phyloP scores from a whole-genome alignment of 2,329 filamentous ascomycete genomes.

The Passalora sequoiae region DNA sequence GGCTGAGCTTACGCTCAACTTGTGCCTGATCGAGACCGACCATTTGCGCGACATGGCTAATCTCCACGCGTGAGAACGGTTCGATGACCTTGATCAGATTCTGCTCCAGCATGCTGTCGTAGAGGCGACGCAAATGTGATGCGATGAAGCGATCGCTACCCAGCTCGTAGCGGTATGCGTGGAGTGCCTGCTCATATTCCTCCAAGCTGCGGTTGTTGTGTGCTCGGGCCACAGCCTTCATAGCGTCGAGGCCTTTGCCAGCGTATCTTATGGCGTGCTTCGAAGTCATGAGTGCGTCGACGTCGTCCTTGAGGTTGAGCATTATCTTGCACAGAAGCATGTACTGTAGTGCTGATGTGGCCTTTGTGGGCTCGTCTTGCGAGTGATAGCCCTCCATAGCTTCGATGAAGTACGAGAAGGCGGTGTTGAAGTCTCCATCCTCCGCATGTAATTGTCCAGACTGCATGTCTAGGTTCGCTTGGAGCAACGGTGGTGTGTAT shows the following conservation, averaged over 20 bases:
- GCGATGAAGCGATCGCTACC: slow-evolving; percentile 94
- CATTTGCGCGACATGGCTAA: slow-evolving; percentile 95
- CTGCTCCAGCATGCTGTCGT: slow-evolving; percentile 98
- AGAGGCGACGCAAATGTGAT: slow-evolving; percentile 89
- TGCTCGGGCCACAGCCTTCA: slow-evolving; percentile 96
- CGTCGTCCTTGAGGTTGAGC: slow-evolving; percentile 94
- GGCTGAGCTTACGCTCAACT: slow-evolving; percentile 94
- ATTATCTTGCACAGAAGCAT: slow-evolving; percentile 99
- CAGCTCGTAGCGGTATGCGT: slow-evolving; percentile 86
- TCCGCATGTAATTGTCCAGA: slow-evolving; percentile 98
- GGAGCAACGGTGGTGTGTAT: slow-evolving; percentile 90
- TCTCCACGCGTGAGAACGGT: slow-evolving; percentile 94
- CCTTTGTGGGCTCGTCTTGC: slow-evolving; percentile 79
- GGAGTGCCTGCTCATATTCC: slow-evolving; percentile 91
- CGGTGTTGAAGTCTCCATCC: slow-evolving; percentile 98
- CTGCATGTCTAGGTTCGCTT: slow-evolving; percentile 98
- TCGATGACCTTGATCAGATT: slow-evolving; percentile 99
- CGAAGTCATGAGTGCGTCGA: slow-evolving; percentile 87
- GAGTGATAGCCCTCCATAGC: slow-evolving; percentile 94
- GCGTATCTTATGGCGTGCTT: slow-evolving; percentile 97
- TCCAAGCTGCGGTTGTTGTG: slow-evolving; percentile 94
- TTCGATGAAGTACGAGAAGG: slow-evolving; percentile 98
- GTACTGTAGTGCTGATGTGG: slow-evolving; percentile 97
- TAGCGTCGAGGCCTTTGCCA: slow-evolving; percentile 91
- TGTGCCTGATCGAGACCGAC: slow-evolving; percentile 92